Evolutionary conservation across 495 filamentous ascomycete genomes (phyloP).

Genomic region (Penicillium riverlandense): DNA sequence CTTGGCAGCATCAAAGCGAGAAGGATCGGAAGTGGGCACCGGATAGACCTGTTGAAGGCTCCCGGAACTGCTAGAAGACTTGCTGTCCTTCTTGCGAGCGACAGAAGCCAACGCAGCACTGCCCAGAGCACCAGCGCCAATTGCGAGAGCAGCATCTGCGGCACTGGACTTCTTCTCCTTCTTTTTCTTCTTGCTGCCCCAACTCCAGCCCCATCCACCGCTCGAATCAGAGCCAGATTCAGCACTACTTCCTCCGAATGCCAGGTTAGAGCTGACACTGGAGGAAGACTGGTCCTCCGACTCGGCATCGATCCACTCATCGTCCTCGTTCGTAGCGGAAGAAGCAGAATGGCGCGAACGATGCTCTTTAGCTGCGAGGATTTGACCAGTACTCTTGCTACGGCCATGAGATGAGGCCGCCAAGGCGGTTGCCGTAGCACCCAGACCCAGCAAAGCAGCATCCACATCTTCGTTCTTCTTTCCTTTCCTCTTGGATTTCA

Average conservation of each 20-base stretch:
- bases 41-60: constrained; percentile 47
- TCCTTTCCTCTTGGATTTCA: constrained; percentile 28
- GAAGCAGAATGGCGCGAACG: constrained; percentile 20
- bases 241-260: constrained; percentile 45
- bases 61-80: constrained; percentile 21
- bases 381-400: constrained; percentile 28
- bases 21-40: constrained; percentile 54
- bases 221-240: constrained; percentile 49
- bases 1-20: constrained; percentile 46
- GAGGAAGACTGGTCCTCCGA: constrained; percentile 43
- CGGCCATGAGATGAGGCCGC: constrained; percentile 30
- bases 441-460: constrained; percentile 47
- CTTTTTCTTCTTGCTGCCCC: constrained; percentile 43
- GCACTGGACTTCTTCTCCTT: constrained; percentile 25
- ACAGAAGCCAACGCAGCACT: constrained; percentile 26
- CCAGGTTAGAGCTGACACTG: constrained; percentile 47
- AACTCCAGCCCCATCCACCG: constrained; percentile 52
- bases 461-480: constrained; percentile 42
- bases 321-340: constrained; percentile 35
- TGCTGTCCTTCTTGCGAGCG: constrained; percentile 16
- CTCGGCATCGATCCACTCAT: constrained; percentile 56
- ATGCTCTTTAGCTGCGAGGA: constrained; percentile 35
- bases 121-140: constrained; percentile 24
- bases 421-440: constrained; percentile 50
- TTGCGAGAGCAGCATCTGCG: constrained; percentile 17